Evolutionary conservation across 2,329 filamentous ascomycete species (phyloP).

Genomic region (Pestalotiopsis sp.): DNA sequence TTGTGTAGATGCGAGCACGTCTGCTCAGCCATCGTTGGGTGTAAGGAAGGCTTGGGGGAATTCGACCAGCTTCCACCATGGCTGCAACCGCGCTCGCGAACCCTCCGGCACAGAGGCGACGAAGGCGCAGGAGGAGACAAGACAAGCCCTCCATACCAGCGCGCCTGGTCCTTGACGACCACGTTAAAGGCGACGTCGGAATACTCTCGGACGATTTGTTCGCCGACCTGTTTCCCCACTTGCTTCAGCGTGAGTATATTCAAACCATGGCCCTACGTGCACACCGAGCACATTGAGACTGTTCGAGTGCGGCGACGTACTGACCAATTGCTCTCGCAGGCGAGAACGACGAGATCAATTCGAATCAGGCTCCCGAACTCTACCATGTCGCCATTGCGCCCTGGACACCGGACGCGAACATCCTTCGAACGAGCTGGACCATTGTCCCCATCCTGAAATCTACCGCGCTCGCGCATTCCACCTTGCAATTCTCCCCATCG

Average conservation of each 20-base stretch:
- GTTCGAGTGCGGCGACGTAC: background rate
- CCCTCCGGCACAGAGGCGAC: constrained; percentile 34
- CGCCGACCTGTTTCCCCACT: constrained; percentile 72
- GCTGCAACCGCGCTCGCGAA: constrained; percentile 22
- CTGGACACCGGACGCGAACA: constrained; percentile 61
- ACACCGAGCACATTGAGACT: constrained; percentile 15
- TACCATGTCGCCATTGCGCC: constrained; percentile 73
- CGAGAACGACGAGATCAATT: constrained; percentile 27
- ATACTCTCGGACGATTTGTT: constrained; percentile 86
- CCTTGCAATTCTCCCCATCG: constrained; percentile 74
- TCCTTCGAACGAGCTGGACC: constrained; percentile 75
- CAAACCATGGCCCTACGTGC: constrained; percentile 11
- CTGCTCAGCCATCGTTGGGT: background rate
- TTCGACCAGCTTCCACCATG: background rate
- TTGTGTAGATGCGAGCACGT: background rate
- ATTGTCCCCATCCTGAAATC: constrained; percentile 74
- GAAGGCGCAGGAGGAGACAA: constrained; percentile 54
- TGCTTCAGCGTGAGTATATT: constrained; percentile 50
- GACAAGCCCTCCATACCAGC: constrained; percentile 78
- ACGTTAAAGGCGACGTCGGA: constrained; percentile 81
- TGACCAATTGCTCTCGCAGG: constrained; percentile 23
- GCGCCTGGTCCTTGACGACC: constrained; percentile 80
- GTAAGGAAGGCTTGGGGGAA: background rate
- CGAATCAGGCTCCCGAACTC: constrained; percentile 36
- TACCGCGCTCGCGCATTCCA: constrained; percentile 69